Percentiles rank a stretch among this genome's conserved stretches.
Conservation (phyloP, 257 asterid species). For the Solanum chiquidenum region DNA sequence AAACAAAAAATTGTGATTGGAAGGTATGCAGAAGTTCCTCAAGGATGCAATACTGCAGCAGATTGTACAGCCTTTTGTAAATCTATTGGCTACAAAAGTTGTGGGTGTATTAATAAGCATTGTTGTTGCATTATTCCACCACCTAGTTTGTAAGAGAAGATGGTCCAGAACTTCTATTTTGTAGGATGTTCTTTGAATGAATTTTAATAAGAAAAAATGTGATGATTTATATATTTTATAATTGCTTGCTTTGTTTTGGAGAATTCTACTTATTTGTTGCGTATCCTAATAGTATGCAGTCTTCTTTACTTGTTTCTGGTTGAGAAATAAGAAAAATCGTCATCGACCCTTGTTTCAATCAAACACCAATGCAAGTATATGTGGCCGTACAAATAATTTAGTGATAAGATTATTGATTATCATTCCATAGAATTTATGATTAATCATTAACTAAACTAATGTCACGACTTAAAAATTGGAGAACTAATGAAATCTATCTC, state of each 20-base stretch:
- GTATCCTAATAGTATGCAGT: not conserved
- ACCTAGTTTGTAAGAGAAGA: not conserved
- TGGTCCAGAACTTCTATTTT: not conserved
- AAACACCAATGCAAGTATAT: too few species aligned
- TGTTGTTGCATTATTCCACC: not conserved
- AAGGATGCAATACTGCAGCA: not conserved
- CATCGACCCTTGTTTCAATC: too few species aligned
- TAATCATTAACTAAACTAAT: too few species aligned
- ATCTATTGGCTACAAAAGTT: not conserved
- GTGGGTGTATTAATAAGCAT: not conserved
- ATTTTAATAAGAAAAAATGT: not conserved
- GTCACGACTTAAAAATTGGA: too few species aligned
- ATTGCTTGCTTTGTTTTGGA: not conserved
- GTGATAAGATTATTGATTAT: too few species aligned
- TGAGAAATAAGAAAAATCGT: too few species aligned
- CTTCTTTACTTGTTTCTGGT: too few species aligned
- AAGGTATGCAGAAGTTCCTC: not conserved
- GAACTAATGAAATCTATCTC: too few species aligned
- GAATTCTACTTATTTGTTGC: not conserved
- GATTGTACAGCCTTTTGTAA: not conserved
- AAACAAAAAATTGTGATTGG: not conserved
- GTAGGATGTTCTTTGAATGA: not conserved
- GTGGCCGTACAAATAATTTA: too few species aligned
- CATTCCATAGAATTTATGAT: too few species aligned
- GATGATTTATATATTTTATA: not conserved